Evolutionary conservation across 192 early-diverging fungal genomes (phyloP).

Genomic region (Backusella westeae): DNA sequence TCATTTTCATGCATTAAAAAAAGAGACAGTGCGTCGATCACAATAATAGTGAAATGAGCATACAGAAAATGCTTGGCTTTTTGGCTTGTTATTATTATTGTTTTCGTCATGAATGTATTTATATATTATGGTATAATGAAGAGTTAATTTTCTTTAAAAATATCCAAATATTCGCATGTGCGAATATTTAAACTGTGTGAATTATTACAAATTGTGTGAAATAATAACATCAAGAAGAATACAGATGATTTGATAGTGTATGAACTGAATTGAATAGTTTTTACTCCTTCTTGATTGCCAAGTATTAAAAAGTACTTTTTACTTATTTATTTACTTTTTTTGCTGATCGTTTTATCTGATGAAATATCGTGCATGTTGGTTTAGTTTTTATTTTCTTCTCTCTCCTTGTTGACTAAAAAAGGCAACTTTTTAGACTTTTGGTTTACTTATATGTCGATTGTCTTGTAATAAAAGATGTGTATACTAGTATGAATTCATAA

Average conservation of each 20-base stretch:
- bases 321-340: background rate
- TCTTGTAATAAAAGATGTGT: too few species aligned
- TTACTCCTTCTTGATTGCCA: background rate
- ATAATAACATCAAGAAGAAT: background rate
- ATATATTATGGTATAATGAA: too few species aligned
- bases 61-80: too few species aligned
- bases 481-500: too few species aligned
- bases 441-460: background rate
- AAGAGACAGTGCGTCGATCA: too few species aligned
- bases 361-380: background rate
- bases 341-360: background rate
- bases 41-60: too few species aligned
- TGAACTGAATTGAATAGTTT: background rate
- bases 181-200: background rate
- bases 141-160: too few species aligned
- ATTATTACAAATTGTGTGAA: background rate
- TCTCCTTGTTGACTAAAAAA: background rate
- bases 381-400: background rate
- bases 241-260: background rate
- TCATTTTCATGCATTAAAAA: too few species aligned
- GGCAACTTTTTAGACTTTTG: conserved; percentile 5
- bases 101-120: too few species aligned
- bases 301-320: background rate
- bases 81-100: too few species aligned
- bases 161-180: background rate